Evolutionary conservation across 1,284 basidiomycete genomes (phyloP), one percentile per base, ranked within the genome.

Genomic region (Tilletia caries): DNA sequence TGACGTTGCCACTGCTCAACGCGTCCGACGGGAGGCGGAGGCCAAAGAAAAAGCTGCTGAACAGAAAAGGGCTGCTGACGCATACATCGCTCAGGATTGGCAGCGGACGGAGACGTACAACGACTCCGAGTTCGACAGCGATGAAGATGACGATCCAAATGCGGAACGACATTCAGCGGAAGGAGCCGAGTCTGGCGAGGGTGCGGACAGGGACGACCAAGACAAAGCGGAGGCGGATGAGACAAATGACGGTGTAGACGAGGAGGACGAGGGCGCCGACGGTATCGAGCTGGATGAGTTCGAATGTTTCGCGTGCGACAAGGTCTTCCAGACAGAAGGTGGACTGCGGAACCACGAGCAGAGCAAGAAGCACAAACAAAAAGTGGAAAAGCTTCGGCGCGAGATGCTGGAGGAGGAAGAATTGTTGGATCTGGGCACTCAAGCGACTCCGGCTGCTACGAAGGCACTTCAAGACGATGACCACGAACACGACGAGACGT

Each of bases 261-360:
- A 43, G 4, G 74, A 71, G 10, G 54, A 65, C 15, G 69, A 70
- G 60, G 77, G 70, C 1, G 73, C 67, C 1, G 76, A 67, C 0
- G 74, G 69, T 0, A 37, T 37, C 18, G 74, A 74, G n/a, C 75
- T 76, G 25, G 75, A 70, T 15, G 72, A 74, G 3, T 95, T 92
- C 88, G 94, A 97, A 82, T 99, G 96, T 79, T 91, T 98, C n/a
- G 95, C 91, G 2, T 99, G 96, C 81, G 87, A 89, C 67, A 98
- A 97, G 85, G 87, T 87, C 0, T 98, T 98, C 84, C 87, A 91
- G 79, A 94, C 91, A 75, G 93, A 97, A 80, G 92, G 93, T 0
- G 92, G 93, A 20, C 98, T 95, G 93, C 87, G 90, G 76, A 98
- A 95, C 83, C 96, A 98, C 76, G 96, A 98, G 83, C 87, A 93